Conservation (phyloP, 108 stramenopile genomes). For the Skeletonema marinoi region DNA sequence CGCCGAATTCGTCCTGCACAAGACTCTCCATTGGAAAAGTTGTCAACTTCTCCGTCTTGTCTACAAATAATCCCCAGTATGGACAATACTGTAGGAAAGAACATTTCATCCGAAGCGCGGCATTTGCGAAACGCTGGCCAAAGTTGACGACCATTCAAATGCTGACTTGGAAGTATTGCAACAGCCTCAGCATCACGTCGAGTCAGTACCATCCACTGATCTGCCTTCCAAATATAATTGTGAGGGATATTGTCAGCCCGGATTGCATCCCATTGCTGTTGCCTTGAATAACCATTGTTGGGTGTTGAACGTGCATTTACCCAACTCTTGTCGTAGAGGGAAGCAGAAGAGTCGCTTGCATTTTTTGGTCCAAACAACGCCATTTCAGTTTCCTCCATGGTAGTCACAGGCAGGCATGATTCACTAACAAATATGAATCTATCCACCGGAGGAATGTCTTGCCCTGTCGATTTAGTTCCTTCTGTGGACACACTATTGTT, state of each 20-base stretch:
- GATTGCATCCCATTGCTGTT: conserved; percentile 82
- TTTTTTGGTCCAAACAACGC: conserved; percentile 49
- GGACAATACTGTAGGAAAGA: conserved; percentile 78
- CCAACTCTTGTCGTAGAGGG: conserved; percentile 53
- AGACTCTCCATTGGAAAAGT: conserved; percentile 14
- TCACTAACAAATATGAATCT: conserved; percentile 85
- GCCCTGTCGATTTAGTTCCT: background rate
- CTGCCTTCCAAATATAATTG: conserved; percentile 86
- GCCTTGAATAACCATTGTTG: conserved; percentile 83
- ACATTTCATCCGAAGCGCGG: conserved; percentile 89
- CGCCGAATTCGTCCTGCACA: conserved; percentile 43
- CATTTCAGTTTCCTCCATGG: conserved; percentile 59
- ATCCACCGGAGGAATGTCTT: conserved; percentile 66
- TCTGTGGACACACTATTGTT: conserved; percentile 11
- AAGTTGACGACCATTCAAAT: conserved; percentile 59
- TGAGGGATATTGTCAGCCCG: conserved; percentile 57
- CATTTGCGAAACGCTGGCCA: conserved; percentile 72
- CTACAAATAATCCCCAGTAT: conserved; percentile 58
- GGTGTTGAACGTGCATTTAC: conserved; percentile 75
- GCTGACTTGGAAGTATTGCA: conserved; percentile 41
- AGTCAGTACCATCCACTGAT: conserved; percentile 84
- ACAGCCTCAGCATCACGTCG: conserved; percentile 65
- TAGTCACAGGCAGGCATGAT: conserved; percentile 82
- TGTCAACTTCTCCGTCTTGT: conserved; percentile 16
- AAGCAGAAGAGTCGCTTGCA: background rate